These are phyloP conservation scores for Quercus engelmannii DNA, from an alignment of 306 rosid species.

Conservation along the genomic window DNA sequence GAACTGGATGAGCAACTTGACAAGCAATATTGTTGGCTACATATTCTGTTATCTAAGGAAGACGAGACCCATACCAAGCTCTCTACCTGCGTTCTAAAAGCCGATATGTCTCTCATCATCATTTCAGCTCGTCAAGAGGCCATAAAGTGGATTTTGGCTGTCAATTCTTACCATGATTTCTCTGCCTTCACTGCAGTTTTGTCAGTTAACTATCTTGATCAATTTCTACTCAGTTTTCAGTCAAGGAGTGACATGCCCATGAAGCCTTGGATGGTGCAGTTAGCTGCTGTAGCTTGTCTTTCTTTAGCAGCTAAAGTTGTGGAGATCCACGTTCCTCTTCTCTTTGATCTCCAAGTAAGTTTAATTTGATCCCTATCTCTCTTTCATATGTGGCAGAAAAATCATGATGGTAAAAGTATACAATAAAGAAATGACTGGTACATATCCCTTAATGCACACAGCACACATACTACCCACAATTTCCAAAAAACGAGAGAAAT, in stretches of 20 bases:
- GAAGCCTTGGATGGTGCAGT: conserved; percentile 1
- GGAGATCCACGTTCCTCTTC: neutral
- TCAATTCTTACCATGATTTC: neutral
- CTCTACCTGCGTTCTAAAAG: neutral
- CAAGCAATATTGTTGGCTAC: neutral
- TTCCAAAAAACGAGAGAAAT: too few species aligned
- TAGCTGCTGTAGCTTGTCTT: neutral
- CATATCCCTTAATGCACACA: too few species aligned
- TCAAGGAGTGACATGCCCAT: neutral
- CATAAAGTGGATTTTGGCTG: neutral
- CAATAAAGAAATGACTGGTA: too few species aligned
- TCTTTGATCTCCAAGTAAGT: conserved; percentile 1
- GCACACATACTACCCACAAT: too few species aligned
- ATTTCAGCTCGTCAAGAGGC: neutral
- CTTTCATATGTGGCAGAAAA: neutral
- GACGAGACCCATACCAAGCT: neutral
- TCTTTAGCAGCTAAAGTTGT: neutral
- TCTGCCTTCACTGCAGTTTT: neutral
- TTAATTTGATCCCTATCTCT: neutral
- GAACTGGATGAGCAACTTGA: neutral
- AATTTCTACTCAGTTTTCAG: neutral
- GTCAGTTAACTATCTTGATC: neutral
- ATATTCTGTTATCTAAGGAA: conserved; percentile 1
- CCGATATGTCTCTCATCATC: neutral
- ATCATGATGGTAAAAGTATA: neutral